Conservation (phyloP, 108 stramenopile genomes). For the Skeletonema grethae region DNA sequence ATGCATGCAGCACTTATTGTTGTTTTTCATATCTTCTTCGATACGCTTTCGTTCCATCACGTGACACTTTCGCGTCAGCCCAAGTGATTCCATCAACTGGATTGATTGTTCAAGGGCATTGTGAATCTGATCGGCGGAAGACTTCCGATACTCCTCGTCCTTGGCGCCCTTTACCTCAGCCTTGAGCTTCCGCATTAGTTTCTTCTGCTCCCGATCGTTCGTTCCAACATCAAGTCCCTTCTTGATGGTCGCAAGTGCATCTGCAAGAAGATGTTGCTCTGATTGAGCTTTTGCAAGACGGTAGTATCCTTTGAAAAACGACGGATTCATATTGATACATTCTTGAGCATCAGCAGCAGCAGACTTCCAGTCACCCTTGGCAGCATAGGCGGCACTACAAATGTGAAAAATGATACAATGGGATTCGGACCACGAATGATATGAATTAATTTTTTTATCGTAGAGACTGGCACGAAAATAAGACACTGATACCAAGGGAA, state of each 20-base stretch:
- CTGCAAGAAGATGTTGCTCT: slow-evolving; percentile 59
- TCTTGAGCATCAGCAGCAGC: slow-evolving; percentile 71
- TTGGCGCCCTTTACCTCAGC: slow-evolving; percentile 25
- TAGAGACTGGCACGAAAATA: too few relatives aligned
- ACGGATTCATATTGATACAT: slow-evolving; percentile 72
- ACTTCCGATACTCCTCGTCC: neutral
- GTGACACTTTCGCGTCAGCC: too few relatives aligned
- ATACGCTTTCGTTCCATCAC: too few relatives aligned
- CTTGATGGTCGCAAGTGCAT: slow-evolving; percentile 60
- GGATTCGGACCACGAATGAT: neutral
- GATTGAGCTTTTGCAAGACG: slow-evolving; percentile 72
- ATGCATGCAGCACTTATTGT: neutral
- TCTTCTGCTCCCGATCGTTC: slow-evolving; percentile 60
- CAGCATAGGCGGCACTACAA: slow-evolving; percentile 66
- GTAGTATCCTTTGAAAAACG: slow-evolving; percentile 86
- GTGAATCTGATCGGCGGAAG: neutral
- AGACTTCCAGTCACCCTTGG: slow-evolving; percentile 53
- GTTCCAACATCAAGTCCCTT: slow-evolving; percentile 64
- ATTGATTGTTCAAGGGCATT: neutral
- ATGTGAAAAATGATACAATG: neutral
- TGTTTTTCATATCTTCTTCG: too few relatives aligned
- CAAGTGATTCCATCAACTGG: too few relatives aligned
- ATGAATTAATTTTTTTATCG: too few relatives aligned
- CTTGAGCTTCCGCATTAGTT: slow-evolving; percentile 56
- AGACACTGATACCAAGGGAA: too few relatives aligned